Percentiles rank a stretch among this genome's conserved stretches.
Conservation (phyloP, 495 filamentous ascomycete genomes). For the Zalerion maritima region DNA sequence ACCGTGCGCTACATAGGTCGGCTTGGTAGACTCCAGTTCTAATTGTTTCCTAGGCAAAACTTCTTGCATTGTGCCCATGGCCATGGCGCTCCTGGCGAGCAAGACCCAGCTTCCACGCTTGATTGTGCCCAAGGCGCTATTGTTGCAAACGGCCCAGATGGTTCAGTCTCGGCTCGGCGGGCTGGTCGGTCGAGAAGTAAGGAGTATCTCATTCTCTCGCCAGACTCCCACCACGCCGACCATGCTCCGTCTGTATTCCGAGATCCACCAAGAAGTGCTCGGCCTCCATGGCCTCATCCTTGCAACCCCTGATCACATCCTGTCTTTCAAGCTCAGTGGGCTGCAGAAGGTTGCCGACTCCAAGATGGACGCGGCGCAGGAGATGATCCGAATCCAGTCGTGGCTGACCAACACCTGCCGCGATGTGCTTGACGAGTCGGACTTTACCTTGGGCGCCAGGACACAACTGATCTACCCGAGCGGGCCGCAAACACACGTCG, state of each 20-base stretch:
- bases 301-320: conserved; percentile 33
- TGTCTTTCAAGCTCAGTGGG: conserved; percentile 38
- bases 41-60: conserved; percentile 24
- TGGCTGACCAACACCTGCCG: conserved; percentile 31
- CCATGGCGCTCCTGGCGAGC: conserved; percentile 32
- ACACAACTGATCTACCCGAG: conserved; percentile 37
- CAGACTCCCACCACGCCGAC: conserved; percentile 18
- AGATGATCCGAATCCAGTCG: conserved; percentile 29
- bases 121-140: conserved; percentile 36
- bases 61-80: conserved; percentile 41
- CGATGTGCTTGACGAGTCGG: conserved; percentile 44
- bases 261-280: conserved; percentile 21
- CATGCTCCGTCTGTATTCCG: conserved; percentile 18
- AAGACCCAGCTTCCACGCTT: conserved; percentile 26
- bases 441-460: conserved; percentile 33
- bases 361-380: conserved; percentile 18
- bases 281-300: conserved; percentile 26
- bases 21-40: neutral
- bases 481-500: conserved; percentile 30
- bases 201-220: conserved; percentile 37
- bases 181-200: conserved; percentile 28
- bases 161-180: conserved; percentile 32
- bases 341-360: conserved; percentile 29
- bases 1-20: too few relatives aligned
- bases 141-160: conserved; percentile 35